Percentiles rank a stretch among this genome's conserved stretches.
Evolutionary conservation across 108 stramenopile species (phyloP).

Genomic region (Aurantiochytrium sp.): DNA sequence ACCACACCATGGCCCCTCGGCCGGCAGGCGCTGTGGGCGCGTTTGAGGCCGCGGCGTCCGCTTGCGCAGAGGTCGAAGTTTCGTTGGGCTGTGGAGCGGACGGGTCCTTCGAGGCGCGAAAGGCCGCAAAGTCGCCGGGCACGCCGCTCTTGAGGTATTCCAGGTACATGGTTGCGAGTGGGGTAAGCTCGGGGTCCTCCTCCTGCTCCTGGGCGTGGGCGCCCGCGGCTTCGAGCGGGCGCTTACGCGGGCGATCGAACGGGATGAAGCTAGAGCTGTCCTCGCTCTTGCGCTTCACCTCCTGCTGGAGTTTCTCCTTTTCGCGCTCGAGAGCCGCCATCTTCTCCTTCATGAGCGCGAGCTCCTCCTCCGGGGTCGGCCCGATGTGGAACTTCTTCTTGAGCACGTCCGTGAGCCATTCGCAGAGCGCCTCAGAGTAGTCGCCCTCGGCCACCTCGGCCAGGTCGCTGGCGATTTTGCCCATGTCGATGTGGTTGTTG

Average conservation of each 20-base stretch:
- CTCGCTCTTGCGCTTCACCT: not conserved
- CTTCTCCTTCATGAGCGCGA: not conserved
- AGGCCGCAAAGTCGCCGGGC: not conserved
- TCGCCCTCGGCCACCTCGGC: slow-evolving; percentile 6
- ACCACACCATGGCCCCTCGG: not conserved
- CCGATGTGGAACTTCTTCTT: not conserved
- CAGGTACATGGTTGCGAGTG: not conserved
- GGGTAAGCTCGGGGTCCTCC: not conserved
- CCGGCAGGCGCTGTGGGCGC: not conserved
- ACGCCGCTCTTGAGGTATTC: not conserved
- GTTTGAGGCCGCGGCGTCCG: not conserved
- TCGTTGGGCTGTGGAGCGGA: not conserved
- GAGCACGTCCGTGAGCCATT: not conserved
- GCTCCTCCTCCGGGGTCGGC: not conserved
- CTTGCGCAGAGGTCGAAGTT: not conserved
- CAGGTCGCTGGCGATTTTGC: not conserved
- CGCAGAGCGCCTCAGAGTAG: slow-evolving; percentile 10
- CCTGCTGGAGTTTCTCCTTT: not conserved
- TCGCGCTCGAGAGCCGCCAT: not conserved
- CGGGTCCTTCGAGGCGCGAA: slow-evolving; percentile 4
- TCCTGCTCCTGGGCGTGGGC: not conserved
- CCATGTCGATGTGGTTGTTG: not conserved
- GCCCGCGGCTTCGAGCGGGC: not conserved
- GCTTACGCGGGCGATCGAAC: not conserved
- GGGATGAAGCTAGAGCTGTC: not conserved